Evolutionary conservation across 768 basidiomycete species (phyloP).

Genomic region (Boletales sp.): DNA sequence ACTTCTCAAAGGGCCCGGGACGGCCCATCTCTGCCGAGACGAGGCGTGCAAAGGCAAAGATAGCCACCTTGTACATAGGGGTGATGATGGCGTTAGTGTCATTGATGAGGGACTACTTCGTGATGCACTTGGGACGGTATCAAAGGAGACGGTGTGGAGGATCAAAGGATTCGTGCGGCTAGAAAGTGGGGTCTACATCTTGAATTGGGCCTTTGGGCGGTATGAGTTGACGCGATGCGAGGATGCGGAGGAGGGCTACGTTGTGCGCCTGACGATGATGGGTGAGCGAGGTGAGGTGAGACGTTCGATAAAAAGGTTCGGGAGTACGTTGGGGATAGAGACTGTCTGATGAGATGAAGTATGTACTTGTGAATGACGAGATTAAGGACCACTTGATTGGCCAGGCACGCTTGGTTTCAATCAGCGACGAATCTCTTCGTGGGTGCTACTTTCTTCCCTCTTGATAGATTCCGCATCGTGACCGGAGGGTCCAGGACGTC

Average conservation of each 20-base stretch:
- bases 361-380: no score
- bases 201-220: constrained; percentile 95
- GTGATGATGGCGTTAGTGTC: constrained; percentile 15
- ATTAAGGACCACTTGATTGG: no score
- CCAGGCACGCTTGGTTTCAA: no score
- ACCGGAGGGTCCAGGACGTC: no score
- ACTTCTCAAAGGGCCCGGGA: constrained; percentile 44
- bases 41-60: constrained; percentile 1
- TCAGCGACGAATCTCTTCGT: no score
- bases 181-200: constrained; percentile 42
- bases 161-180: constrained; percentile 85
- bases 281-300: constrained; percentile 81
- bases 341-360: constrained; percentile 12
- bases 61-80: neutral
- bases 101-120: constrained; percentile 39
- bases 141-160: constrained; percentile 71
- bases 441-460: no score
- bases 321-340: constrained; percentile 39
- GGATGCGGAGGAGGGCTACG: constrained; percentile 24
- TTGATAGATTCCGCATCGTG: no score
- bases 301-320: constrained; percentile 52
- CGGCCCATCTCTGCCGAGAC: constrained; percentile 14
- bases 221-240: constrained; percentile 56
- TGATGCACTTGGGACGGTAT: constrained; percentile 46
- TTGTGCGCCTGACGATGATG: constrained; percentile 81